Evolutionary conservation across 2,329 filamentous ascomycete species (phyloP), one percentile per base, ranked within the genome.

Genomic region (Paraconiothyrium brasiliense): DNA sequence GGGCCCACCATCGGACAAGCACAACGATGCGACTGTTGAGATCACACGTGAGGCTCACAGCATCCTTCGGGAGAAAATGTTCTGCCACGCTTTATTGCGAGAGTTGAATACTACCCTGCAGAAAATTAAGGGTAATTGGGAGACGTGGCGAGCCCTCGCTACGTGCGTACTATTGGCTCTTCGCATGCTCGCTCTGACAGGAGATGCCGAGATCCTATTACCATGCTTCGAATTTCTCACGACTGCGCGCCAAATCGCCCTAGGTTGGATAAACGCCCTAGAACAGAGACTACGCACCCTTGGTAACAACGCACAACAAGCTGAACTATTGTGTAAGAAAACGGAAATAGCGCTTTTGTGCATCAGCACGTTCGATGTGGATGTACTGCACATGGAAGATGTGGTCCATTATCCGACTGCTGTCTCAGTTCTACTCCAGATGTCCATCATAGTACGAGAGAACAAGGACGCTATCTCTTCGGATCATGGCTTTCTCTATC

Each of bases 131-230:
- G 64, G 69, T 34, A 78, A 77, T 10, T 77, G 74, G 74, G 75
- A 80, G 39, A 82, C 81, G 1, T 79, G 76, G 14, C 63, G 76
- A 35, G 79, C 81, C 0, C 65, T 85, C 3, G 71, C 78, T 4
- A 72, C 68, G 0, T 80, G 85, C 11, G 71, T 82, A 0, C 66
- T 73, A 2, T 64, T 88, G 2, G 67, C 79, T 2, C 69, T 76
- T n/a, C 76, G 84, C 11, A 35, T 86, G 0, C 65, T 86, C 3
- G 82, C 82, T 0, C 58, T 86, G 1, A 74, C 79, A 0, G 14
- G 50, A 2, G 67, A 65, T 0, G 14, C 47, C 0, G 55, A 34
- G 0, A 64, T 82, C 11, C 67, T 65, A 2, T 16, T 61, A 0
- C 47, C 54, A 0, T 78, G 78, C 37, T 58, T 83, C 0, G 27